These are phyloP conservation scores for Hyaloraphidium curvatum DNA, from an alignment of 192 early-diverging fungal genomes.

Conservation along the genomic window DNA sequence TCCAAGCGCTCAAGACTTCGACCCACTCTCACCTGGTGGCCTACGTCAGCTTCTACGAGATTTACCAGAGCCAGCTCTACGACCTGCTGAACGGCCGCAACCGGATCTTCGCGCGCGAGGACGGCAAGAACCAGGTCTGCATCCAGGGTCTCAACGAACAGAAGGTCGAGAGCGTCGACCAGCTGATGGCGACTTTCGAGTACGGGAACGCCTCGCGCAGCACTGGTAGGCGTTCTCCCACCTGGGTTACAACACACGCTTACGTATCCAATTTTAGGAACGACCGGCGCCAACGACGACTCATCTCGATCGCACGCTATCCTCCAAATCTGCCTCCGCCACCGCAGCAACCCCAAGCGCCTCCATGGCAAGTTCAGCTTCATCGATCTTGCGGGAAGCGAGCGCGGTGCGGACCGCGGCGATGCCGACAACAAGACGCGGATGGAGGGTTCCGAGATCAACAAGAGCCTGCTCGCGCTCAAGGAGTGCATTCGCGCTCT, in stretches of 20 bases:
- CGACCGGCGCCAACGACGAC: slow-evolving; percentile 82
- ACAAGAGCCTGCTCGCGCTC: slow-evolving; percentile 90
- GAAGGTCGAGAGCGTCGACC: slow-evolving; percentile 64
- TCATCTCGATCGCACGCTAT: slow-evolving; percentile 97
- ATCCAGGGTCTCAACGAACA: slow-evolving; percentile 79
- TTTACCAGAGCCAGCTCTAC: slow-evolving; percentile 89
- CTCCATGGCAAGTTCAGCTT: slow-evolving; percentile 80
- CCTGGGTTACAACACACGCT: background rate
- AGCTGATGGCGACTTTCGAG: slow-evolving; percentile 83
- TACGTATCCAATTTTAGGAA: slow-evolving; percentile 22
- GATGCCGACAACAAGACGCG: slow-evolving; percentile 83
- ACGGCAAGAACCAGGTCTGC: slow-evolving; percentile 83
- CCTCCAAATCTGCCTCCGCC: slow-evolving; percentile 74
- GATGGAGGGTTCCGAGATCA: slow-evolving; percentile 99
- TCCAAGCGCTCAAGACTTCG: slow-evolving; percentile 45
- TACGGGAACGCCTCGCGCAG: slow-evolving; percentile 72
- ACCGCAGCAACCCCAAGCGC: slow-evolving; percentile 36
- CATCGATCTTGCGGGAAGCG: slow-evolving; percentile 95
- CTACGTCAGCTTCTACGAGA: slow-evolving; percentile 86
- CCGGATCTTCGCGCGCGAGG: slow-evolving; percentile 84
- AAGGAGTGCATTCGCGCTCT: slow-evolving; percentile 97
- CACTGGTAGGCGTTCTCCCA: slow-evolving; percentile 46
- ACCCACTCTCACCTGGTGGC: slow-evolving; percentile 56
- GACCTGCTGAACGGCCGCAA: slow-evolving; percentile 85
- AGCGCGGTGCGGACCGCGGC: slow-evolving; percentile 91